These are phyloP conservation scores for Dryadomyces sulphureus DNA, from an alignment of 2,329 filamentous ascomycete species.

Conservation along the genomic window DNA sequence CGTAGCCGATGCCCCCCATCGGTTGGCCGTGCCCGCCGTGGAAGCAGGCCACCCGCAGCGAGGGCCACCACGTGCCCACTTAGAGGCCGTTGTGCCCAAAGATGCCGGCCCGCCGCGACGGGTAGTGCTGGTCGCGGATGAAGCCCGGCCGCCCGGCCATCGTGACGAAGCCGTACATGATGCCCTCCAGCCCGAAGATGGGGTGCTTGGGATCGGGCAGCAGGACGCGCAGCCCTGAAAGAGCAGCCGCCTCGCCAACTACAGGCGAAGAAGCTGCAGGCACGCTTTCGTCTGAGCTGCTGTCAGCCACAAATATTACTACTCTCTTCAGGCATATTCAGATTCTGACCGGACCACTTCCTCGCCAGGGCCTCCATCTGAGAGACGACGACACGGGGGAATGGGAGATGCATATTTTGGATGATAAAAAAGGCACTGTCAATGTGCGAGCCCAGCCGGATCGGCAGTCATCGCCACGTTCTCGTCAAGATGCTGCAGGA, in stretches of 20 bases:
- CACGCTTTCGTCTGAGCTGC: no score
- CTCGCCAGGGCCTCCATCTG: neutral
- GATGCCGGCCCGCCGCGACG: conserved; percentile 8
- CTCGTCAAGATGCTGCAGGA: conserved; percentile 4
- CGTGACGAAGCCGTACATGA: conserved; percentile 16
- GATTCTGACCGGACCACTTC: neutral
- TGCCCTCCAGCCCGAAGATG: conserved; percentile 16
- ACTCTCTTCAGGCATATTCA: no score
- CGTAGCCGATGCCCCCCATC: conserved; percentile 36
- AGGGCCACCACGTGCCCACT: conserved; percentile 36
- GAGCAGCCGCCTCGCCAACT: no score
- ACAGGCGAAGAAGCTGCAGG: no score
- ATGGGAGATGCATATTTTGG: neutral
- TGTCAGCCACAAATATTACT: no score
- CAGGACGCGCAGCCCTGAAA: no score
- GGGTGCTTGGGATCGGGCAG: conserved; percentile 11
- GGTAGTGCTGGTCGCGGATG: conserved; percentile 10
- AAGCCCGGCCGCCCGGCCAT: conserved; percentile 5
- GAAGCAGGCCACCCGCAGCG: conserved; percentile 32
- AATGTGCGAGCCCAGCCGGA: neutral
- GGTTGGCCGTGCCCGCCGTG: conserved; percentile 36
- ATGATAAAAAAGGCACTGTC: conserved; percentile 1
- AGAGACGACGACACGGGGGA: neutral
- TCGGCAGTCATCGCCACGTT: conserved; percentile 3
- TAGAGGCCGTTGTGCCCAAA: conserved; percentile 19